Conservation (phyloP, 768 basidiomycete genomes). For the Rickenella mellea region DNA sequence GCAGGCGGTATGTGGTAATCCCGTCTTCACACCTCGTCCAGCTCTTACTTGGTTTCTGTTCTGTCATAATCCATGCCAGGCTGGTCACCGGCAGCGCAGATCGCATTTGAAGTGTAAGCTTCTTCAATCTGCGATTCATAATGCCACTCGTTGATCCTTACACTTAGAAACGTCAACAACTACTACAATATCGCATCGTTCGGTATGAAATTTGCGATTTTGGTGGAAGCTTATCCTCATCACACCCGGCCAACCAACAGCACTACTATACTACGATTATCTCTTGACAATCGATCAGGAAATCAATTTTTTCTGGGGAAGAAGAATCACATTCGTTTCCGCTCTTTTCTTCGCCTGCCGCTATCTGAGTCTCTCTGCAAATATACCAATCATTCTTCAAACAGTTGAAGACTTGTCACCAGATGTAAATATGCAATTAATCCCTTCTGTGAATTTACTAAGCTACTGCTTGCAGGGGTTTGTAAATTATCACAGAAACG, state of each 20-base stretch:
- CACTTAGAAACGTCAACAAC: neutral
- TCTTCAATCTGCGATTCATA: no score
- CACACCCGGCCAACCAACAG: neutral
- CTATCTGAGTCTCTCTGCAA: neutral
- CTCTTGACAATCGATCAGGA: conserved; percentile 1
- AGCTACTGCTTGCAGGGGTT: no score
- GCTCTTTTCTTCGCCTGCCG: conserved; percentile 1
- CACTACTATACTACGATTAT: conserved; percentile 2
- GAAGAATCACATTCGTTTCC: neutral
- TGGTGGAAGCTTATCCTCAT: neutral
- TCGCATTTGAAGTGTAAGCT: no score
- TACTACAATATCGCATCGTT: neutral
- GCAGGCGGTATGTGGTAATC: no score
- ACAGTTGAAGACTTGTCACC: neutral
- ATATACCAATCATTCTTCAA: neutral
- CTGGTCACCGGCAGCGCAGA: no score
- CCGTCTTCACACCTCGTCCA: no score
- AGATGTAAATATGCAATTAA: neutral
- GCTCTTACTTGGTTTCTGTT: no score
- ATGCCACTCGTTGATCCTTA: no score
- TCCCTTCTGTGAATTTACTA: no score
- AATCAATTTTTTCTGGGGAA: neutral
- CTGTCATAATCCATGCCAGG: no score
- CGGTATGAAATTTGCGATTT: neutral
- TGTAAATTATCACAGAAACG: neutral